Percentiles rank a stretch among this genome's conserved stretches.
phyloP scores from a whole-genome alignment of 441 rosid species.

The Flueggea neowawraea region DNA sequence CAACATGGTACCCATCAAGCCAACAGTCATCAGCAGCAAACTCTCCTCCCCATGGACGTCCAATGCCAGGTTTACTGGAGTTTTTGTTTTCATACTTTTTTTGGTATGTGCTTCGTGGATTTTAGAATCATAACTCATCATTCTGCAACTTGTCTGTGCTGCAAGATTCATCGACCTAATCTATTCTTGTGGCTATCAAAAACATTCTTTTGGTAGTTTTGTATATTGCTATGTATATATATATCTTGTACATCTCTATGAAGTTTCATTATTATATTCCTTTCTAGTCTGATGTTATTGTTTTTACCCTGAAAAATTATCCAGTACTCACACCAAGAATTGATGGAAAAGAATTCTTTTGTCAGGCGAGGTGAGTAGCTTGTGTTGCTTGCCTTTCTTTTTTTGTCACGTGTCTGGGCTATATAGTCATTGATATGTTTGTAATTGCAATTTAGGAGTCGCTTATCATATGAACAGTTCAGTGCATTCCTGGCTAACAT shows the following conservation, averaged over 20 bases:
- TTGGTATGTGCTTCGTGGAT: too few species aligned
- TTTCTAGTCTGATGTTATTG: slow-evolving; percentile 7
- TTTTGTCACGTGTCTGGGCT: neutral
- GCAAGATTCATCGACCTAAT: neutral
- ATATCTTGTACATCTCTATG: neutral
- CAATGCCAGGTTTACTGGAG: slow-evolving; percentile 57
- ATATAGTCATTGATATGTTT: neutral
- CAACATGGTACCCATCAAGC: slow-evolving; percentile 82
- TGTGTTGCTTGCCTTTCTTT: neutral
- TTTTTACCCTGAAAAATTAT: slow-evolving; percentile 10
- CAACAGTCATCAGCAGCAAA: slow-evolving; percentile 83
- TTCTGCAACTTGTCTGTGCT: neutral
- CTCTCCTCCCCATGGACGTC: slow-evolving; percentile 73
- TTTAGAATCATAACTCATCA: too few species aligned
- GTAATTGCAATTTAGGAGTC: slow-evolving; percentile 52
- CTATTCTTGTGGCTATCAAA: slow-evolving; percentile 7
- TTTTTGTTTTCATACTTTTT: neutral
- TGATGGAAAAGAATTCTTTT: slow-evolving; percentile 96
- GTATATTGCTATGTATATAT: neutral
- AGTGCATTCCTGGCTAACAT: slow-evolving; percentile 91
- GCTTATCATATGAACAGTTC: slow-evolving; percentile 86
- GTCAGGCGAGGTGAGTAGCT: slow-evolving; percentile 75
- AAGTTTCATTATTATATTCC: neutral
- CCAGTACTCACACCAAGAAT: slow-evolving; percentile 58
- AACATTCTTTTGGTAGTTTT: slow-evolving; percentile 6